Conservation (phyloP, 176 grass and related monocot genomes). For the Elaeis guineensis region DNA sequence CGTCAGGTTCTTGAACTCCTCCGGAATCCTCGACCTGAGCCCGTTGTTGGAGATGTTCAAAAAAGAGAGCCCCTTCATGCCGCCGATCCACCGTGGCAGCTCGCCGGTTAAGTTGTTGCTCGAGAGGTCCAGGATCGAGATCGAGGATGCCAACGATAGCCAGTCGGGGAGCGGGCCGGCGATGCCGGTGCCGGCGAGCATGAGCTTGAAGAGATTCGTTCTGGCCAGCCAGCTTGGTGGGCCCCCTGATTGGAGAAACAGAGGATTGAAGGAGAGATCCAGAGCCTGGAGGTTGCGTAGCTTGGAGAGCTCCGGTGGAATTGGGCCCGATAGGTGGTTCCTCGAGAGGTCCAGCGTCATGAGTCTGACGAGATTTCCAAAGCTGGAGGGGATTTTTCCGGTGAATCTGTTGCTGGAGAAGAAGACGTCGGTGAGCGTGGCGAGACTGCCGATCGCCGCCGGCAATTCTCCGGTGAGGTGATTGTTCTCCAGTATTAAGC, state of each 20-base stretch:
- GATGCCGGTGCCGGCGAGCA: conserved; percentile 25
- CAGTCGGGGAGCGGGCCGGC: conserved; percentile 26
- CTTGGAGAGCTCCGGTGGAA: conserved; percentile 21
- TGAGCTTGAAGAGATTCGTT: conserved; percentile 31
- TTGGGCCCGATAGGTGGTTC: conserved; percentile 23
- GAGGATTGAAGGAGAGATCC: conserved; percentile 37
- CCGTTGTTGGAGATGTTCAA: conserved; percentile 36
- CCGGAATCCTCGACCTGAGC: conserved; percentile 21
- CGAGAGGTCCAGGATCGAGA: conserved; percentile 34
- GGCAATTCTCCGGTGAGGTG: conserved; percentile 26
- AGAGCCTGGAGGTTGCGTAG: conserved; percentile 25
- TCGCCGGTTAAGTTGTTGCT: conserved; percentile 28
- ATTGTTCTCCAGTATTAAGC: conserved; percentile 30
- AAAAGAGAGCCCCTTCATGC: conserved; percentile 32
- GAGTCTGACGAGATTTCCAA: conserved; percentile 21
- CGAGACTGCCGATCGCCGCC: conserved; percentile 21
- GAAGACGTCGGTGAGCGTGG: conserved; percentile 22
- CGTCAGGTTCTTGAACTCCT: conserved; percentile 35
- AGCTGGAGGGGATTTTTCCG: conserved; percentile 23
- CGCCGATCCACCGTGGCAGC: conserved; percentile 33
- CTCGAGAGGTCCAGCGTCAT: conserved; percentile 24
- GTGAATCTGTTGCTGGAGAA: conserved; percentile 31
- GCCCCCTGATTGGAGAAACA: not conserved
- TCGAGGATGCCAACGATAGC: conserved; percentile 24
- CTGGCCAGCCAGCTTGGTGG: conserved; percentile 25